Conservation (phyloP, 495 filamentous ascomycete species). For the Schizothecium vesticola region DNA sequence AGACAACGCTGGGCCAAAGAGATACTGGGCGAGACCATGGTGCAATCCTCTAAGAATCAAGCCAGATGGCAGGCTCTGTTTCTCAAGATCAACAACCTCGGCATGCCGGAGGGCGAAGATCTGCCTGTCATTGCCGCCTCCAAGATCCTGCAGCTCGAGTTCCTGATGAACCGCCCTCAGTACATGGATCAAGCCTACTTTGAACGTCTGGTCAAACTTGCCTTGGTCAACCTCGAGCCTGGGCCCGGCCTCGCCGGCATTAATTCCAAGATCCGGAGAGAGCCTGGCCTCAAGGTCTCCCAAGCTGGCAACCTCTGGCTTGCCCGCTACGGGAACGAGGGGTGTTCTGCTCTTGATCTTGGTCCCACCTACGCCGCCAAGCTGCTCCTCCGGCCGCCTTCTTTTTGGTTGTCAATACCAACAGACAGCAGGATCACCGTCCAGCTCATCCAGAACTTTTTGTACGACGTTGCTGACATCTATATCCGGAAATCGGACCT, state of each 20-base stretch:
- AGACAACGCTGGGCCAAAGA: slow-evolving; percentile 10
- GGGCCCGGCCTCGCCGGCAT: slow-evolving; percentile 11
- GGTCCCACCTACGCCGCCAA: not conserved
- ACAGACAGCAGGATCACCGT: not conserved
- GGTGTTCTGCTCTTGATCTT: not conserved
- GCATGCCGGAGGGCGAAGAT: slow-evolving; percentile 8
- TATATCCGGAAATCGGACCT: not conserved
- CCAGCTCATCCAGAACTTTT: not conserved
- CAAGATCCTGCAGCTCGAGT: slow-evolving; percentile 3
- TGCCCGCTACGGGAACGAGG: slow-evolving; percentile 9
- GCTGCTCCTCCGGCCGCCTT: not conserved
- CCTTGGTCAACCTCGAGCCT: slow-evolving; percentile 15
- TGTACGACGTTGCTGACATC: not conserved
- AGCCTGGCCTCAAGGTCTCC: slow-evolving; percentile 10
- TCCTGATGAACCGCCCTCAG: slow-evolving; percentile 6
- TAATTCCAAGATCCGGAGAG: slow-evolving; percentile 16
- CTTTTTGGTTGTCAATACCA: not conserved
- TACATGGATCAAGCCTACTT: slow-evolving; percentile 14
- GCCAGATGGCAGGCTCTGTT: slow-evolving; percentile 29
- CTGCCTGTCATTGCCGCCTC: slow-evolving; percentile 21
- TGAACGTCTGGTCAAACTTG: slow-evolving; percentile 8
- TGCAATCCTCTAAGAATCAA: slow-evolving; percentile 19
- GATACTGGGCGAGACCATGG: slow-evolving; percentile 16
- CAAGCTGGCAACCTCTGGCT: slow-evolving; percentile 28
- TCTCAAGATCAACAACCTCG: slow-evolving; percentile 16